Conservation (phyloP, 2,329 filamentous ascomycete species). For the Neofusicoccum laricinum region DNA sequence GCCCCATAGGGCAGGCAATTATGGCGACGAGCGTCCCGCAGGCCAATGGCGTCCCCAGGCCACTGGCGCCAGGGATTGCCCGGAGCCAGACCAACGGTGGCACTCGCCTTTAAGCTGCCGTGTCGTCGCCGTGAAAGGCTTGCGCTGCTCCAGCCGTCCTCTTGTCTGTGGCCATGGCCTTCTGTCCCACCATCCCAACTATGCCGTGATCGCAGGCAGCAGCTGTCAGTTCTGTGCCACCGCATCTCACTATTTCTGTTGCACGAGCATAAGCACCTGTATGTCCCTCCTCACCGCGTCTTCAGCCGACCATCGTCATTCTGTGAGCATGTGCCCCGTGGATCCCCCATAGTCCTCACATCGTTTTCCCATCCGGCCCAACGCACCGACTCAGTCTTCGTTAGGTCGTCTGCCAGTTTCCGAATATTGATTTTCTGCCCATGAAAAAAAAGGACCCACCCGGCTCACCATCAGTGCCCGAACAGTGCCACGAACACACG, state of each 20-base stretch:
- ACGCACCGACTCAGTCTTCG: neutral
- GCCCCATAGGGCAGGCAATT: neutral
- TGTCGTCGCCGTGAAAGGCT: neutral
- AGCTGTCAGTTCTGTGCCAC: neutral
- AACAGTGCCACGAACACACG: neutral
- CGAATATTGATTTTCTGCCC: constrained; percentile 8
- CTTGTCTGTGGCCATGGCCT: neutral
- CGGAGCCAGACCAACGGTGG: neutral
- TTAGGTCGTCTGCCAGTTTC: neutral
- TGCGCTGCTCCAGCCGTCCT: neutral
- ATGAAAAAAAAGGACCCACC: constrained; percentile 1
- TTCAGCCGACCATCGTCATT: neutral
- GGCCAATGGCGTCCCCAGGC: neutral
- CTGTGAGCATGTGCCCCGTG: neutral
- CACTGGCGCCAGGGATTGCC: neutral
- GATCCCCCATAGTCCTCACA: constrained; percentile 9
- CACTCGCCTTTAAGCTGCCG: neutral
- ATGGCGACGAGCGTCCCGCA: neutral
- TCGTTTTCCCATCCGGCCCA: neutral
- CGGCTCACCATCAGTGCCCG: constrained; percentile 1
- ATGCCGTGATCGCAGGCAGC: neutral
- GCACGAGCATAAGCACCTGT: neutral
- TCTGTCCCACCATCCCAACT: neutral
- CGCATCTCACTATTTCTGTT: neutral
- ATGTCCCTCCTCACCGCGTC: neutral